Base-by-base conservation (phyloP, 805 yeast genomes). In the Scheffersomyces lignosus region DNA sequence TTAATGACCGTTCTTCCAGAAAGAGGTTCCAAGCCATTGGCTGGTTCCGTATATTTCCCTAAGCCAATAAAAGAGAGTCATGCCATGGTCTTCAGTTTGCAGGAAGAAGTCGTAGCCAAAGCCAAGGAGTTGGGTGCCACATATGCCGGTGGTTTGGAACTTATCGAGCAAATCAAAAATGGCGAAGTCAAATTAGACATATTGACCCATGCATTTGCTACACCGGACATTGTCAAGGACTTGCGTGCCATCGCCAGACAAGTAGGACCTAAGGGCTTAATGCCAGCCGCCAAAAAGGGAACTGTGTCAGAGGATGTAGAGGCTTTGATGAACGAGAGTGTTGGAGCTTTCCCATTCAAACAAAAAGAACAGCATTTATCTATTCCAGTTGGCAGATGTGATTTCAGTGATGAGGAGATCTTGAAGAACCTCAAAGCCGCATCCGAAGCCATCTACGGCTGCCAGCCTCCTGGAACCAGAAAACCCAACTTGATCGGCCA, bases 221-320 rank as follows among this genome's bases (percentile, higher is more conserved):
- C 96, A 2, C 87, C 96, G 1, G 96, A 87, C 25, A 78, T 88
- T 40, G 75, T 76, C 15, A 61, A 75, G n/a, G 71, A 73, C 17
- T 69, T 93, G 45, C 74, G 73, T 44, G 71, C 77, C 39, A 66
- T 87, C 15, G 96, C 93, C n/a, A 78, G 89, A 53, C 66, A 75
- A 8, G 73, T 93, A 49, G 98, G 98, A 40, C 95, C 96, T 22
- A 80, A 73, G 53, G 96, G 95, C 16, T 72, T 93, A 49, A 83
- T 90, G 86, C 98, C 99, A 31, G 75, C 77, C 29, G 81, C 77
- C 10, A 89, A 88, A 66, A 84, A 81, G 55, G 96, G 96, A 13
- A 89, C 96, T 1, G 93, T 91, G 6, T 67, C 83, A 1, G 75
- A 77, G n/a, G 79, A 88, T 50, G 64, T 88, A 20, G 66, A 65